Base-by-base conservation (phyloP, 306 rosid genomes). In the Ziziphus jujuba region DNA sequence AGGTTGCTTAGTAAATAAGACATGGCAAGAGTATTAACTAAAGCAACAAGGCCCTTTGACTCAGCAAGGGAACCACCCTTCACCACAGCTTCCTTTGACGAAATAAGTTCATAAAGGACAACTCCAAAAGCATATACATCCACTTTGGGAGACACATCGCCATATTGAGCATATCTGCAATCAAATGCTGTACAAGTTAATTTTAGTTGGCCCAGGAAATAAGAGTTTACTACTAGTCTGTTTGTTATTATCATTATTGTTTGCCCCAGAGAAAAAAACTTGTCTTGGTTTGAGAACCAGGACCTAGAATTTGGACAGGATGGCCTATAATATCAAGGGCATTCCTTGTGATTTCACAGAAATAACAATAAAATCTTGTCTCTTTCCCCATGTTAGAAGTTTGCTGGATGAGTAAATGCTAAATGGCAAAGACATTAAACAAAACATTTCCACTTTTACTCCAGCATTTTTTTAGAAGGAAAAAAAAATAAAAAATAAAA, bases 121-220 rank as follows among this genome's bases (percentile, higher is more conserved):
- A 92, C 98, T 21, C 97, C 98, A 14, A 92, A 90, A 28, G 98
- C 97, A 64, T 81, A 88, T 3, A 87, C 97, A 53, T 91, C 97
- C 50, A 91, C 75, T 73, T 91, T 91, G 24, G 97, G 89, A 75
- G 97, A 86, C 67, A 86, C 80, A 4, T 86, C 96, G 7, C 97
- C 96, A 16, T 79, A 91, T 44, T 88, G 97, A 45, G 97, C 97
- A 68, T 91, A 91, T 75, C 93, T 91, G 82, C 60, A 77, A n/a
- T 13, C 74, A 69, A 40, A 31, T 2, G 35, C 40, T 16, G 36
- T 38, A 67, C 21, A 63, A 33, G 66, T 72, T 55, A 82, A 64
- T 45, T 36, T 66, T 22, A 43, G 44, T 69, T 11, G 22, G 35
- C 57, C 17, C 60, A 66, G 31, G 59, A 20, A 66, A 56, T 61